These are phyloP conservation scores for Cytospora chrysosperma DNA, from an alignment of 2,329 filamentous ascomycete genomes.

Conservation along the genomic window DNA sequence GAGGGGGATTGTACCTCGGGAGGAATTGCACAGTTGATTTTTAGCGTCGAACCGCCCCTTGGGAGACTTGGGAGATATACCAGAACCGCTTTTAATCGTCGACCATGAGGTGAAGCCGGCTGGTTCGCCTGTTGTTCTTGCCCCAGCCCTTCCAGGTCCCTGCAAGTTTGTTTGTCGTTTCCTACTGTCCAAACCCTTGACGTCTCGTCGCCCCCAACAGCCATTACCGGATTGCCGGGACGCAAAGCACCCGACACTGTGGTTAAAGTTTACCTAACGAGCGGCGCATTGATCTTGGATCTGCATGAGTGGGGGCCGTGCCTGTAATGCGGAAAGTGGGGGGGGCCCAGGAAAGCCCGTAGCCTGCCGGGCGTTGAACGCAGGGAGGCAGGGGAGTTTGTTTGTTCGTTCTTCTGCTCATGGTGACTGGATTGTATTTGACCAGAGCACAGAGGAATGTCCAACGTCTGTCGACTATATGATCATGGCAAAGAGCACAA, in stretches of 20 bases:
- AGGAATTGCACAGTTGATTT: neutral
- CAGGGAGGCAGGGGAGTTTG: conserved; percentile 7
- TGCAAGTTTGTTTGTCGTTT: neutral
- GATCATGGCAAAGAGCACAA: neutral
- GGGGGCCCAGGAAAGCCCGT: conserved; percentile 1
- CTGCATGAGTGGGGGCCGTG: conserved; percentile 18
- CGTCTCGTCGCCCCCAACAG: neutral
- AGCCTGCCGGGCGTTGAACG: conserved; percentile 13
- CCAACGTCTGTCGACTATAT: too few relatives aligned
- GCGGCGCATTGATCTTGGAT: conserved; percentile 20
- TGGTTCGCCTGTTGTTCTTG: neutral
- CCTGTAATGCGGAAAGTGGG: conserved; percentile 7
- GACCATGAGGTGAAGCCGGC: neutral
- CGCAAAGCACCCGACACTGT: conserved; percentile 18
- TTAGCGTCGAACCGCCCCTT: neutral
- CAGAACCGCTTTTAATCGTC: neutral
- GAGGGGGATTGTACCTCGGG: neutral
- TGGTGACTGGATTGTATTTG: neutral
- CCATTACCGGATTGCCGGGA: conserved; percentile 16
- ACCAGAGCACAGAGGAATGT: neutral
- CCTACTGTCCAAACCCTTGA: neutral
- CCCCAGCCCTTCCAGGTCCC: neutral
- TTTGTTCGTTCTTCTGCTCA: neutral
- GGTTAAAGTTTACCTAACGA: conserved; percentile 22
- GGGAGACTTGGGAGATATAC: too few relatives aligned